Evolutionary conservation across 257 asterid species (phyloP).

Genomic region (Capsicum baccatum): DNA sequence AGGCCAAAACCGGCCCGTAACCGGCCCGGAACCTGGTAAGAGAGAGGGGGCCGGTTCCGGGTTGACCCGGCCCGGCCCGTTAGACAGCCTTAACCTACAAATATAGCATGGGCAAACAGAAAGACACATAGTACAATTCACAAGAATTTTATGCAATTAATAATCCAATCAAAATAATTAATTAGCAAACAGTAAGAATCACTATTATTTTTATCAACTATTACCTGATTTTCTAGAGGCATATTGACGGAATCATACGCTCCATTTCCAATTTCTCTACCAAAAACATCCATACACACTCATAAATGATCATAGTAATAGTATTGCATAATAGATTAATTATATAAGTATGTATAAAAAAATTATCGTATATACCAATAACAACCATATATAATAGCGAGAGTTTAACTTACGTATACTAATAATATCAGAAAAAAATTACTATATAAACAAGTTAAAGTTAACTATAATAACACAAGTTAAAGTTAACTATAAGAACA

Average conservation of each 20-base stretch:
- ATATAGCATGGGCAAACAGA: neutral
- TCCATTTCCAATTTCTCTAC: constrained; percentile 22
- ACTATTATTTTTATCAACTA: neutral
- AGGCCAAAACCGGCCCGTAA: too few relatives aligned
- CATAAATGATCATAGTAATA: too few relatives aligned
- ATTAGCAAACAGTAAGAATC: neutral
- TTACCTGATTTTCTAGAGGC: constrained; percentile 43
- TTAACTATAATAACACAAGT: neutral
- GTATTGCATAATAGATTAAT: too few relatives aligned
- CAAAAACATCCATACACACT: neutral
- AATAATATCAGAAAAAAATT: too few relatives aligned
- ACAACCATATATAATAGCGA: neutral
- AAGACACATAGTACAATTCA: constrained; percentile 17
- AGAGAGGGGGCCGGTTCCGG: too few relatives aligned
- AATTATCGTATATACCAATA: too few relatives aligned
- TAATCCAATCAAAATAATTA: neutral
- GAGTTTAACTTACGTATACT: too few relatives aligned
- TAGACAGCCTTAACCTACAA: too few relatives aligned
- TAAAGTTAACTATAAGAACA: neutral
- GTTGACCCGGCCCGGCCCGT: too few relatives aligned
- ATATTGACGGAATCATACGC: constrained; percentile 37
- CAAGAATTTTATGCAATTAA: constrained; percentile 16
- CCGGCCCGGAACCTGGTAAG: too few relatives aligned
- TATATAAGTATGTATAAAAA: too few relatives aligned
- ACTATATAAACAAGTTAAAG: too few relatives aligned